Percentiles rank a stretch among this genome's conserved stretches.
Conservation (phyloP, 2,329 filamentous ascomycete species). For the Stenocarpella maydis region DNA sequence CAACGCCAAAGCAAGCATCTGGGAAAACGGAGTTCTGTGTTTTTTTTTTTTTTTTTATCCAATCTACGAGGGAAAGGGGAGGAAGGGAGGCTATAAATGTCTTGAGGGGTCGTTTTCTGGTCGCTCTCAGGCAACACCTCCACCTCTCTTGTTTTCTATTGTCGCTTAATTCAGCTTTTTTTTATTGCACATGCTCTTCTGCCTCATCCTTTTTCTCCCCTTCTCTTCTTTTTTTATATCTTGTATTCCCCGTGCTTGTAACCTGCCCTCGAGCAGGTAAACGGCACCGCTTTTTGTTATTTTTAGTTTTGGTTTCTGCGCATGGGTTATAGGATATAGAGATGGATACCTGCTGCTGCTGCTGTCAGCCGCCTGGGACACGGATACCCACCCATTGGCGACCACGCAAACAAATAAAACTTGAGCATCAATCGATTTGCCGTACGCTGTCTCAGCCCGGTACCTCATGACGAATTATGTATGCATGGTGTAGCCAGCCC, state of each 20-base stretch:
- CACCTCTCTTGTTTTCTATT: not conserved
- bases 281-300: no score
- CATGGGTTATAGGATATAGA: constrained; percentile 9
- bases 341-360: not conserved
- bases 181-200: constrained; percentile 3
- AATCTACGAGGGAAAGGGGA: no score
- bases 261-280: constrained; percentile 1
- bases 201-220: not conserved
- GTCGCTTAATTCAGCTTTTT: constrained; percentile 9
- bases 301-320: not conserved
- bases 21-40: no score
- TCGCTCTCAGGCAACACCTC: no score
- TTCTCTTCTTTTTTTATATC: not conserved
- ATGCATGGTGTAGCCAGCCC: not conserved
- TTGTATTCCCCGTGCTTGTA: not conserved
- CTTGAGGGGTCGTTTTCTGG: no score
- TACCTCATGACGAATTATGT: not conserved
- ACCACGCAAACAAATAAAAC: not conserved
- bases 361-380: not conserved
- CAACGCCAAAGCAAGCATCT: no score
- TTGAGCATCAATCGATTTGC: not conserved
- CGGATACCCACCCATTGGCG: constrained; percentile 4
- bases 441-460: not conserved
- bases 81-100: no score
- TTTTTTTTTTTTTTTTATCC: no score